Evolutionary conservation across 2,329 filamentous ascomycete genomes (phyloP).

Genomic region (Dactylellina leptospora): DNA sequence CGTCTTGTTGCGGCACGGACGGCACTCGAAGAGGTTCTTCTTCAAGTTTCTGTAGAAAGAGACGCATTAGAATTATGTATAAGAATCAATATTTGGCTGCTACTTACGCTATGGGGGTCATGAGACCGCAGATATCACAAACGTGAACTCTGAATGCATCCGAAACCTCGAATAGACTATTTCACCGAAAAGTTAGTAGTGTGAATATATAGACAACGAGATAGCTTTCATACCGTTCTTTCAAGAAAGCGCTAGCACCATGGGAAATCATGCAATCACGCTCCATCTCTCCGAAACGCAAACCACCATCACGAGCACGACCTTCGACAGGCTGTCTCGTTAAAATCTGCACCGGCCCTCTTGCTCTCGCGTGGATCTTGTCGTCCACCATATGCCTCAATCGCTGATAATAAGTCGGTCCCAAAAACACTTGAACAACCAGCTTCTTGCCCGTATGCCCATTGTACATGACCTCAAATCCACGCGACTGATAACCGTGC

Average conservation of each 20-base stretch:
- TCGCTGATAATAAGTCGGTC: constrained; percentile 98
- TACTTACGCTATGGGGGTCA: constrained; percentile 99
- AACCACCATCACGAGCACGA: constrained; percentile 95
- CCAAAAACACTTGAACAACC: constrained; percentile 92
- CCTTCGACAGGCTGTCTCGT: constrained; percentile 97
- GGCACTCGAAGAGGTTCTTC: constrained; percentile 94
- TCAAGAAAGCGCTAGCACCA: constrained; percentile 93
- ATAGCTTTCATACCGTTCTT: constrained; percentile 69
- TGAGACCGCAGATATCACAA: constrained; percentile 97
- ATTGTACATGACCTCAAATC: constrained; percentile 99
- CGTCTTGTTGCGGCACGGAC: constrained; percentile 98
- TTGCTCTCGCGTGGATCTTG: constrained; percentile 98
- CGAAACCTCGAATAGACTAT: constrained; percentile 87
- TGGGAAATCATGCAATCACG: constrained; percentile 99
- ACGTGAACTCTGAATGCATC: constrained; percentile 98
- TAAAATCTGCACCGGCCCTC: constrained; percentile 95
- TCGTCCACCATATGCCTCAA: constrained; percentile 99
- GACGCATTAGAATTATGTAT: constrained; percentile 25
- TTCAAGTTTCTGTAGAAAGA: constrained; percentile 76
- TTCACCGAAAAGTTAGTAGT: neutral
- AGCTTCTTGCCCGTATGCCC: constrained; percentile 95
- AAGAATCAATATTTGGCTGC: constrained; percentile 55
- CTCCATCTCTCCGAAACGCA: constrained; percentile 99
- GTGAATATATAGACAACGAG: neutral
- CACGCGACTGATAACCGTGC: constrained; percentile 94